Percentiles rank a stretch among this genome's conserved stretches.
Evolutionary conservation across 129 eudicot species (phyloP).

Genomic region (Mikania micrantha): DNA sequence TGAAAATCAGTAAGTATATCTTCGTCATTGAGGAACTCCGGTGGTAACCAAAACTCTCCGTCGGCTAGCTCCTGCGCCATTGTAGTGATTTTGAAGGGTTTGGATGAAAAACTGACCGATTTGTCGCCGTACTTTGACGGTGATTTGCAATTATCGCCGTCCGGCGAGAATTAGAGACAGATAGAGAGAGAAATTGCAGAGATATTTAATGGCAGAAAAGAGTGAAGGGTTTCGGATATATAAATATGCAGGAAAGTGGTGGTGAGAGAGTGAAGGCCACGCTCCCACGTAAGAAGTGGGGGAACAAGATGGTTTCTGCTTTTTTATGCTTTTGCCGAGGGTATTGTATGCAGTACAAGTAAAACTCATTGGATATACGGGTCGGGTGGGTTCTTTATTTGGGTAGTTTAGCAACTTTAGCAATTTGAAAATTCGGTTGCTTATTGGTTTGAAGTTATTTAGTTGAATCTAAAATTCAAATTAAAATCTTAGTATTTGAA

Average conservation of each 20-base stretch:
- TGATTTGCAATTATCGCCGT: constrained; percentile 23
- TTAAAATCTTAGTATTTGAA: too few relatives aligned
- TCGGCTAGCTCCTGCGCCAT: constrained; percentile 67
- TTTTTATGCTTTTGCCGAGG: constrained; percentile 24
- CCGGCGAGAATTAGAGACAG: constrained; percentile 5
- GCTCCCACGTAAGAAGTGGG: constrained; percentile 19
- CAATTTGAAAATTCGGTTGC: too few relatives aligned
- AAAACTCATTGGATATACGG: constrained; percentile 22
- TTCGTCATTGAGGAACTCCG: constrained; percentile 76
- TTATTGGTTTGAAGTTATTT: too few relatives aligned
- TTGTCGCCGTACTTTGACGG: neutral
- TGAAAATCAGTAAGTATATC: constrained; percentile 44
- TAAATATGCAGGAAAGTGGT: constrained; percentile 20
- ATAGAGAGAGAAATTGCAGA: constrained; percentile 22
- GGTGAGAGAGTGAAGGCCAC: constrained; percentile 17
- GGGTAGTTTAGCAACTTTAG: too few relatives aligned
- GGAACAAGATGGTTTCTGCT: constrained; percentile 1
- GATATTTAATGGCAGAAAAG: constrained; percentile 14
- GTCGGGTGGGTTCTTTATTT: constrained; percentile 18
- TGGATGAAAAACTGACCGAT: neutral
- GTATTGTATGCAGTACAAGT: constrained; percentile 28
- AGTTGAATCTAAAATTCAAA: too few relatives aligned
- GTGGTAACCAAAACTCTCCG: constrained; percentile 88
- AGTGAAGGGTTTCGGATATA: constrained; percentile 21
- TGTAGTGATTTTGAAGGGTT: neutral